Base-by-base conservation (phyloP, 2,329 filamentous ascomycete genomes). In the Neofusicoccum sp. region DNA sequence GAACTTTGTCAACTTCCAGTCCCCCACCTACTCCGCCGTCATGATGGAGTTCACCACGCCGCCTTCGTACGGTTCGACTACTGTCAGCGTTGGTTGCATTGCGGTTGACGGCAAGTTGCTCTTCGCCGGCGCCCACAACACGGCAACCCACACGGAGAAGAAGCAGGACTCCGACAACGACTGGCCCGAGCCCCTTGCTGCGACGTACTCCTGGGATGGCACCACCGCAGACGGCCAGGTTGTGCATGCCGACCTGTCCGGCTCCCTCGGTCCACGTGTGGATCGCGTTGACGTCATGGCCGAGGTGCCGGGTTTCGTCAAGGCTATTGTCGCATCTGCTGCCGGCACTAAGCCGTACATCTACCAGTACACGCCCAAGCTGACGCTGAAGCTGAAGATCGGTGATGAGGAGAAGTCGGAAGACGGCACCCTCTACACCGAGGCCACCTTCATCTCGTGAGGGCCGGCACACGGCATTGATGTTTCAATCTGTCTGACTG, bases 21-120 rank as follows among this genome's bases (percentile, higher is more conserved):
- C 90, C 12, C 89, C 91, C 24, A 91, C 82, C 20, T 89, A 91
- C 79, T 95, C 93, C 30, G 93, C 93, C 30, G 79, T 96, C 66
- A 81, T 98, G 80, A 99, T 99, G 95, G 90, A 98, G 76, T 99
- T 88, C 76, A 96, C 87, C 38, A 99, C 95, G 0, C 96, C 95
- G 30, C 86, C 90, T 3, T 97, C 93, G 4, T 99, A 99, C 72
- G 95, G 90, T 34, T 87, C 86, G 54, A 96, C 93, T 1, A 79
- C 85, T 16, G 92, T 99, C 64, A 89, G 85, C 65, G 89, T 98
- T 20, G 91, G 93, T 60, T 90, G 87, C 58, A 85, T 99, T 62
- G 87, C 85, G 60, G 93, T 88, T 71, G 90, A 96, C 63, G 89
- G 85, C 63, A 87, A 93, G 75, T 86, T 97, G 62, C 75, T 98